A percentile compares a stretch with the other conserved stretches of the same genome.
These are phyloP conservation scores for Penicillium lividum DNA, from an alignment of 495 filamentous ascomycete genomes.

Conservation along the genomic window DNA sequence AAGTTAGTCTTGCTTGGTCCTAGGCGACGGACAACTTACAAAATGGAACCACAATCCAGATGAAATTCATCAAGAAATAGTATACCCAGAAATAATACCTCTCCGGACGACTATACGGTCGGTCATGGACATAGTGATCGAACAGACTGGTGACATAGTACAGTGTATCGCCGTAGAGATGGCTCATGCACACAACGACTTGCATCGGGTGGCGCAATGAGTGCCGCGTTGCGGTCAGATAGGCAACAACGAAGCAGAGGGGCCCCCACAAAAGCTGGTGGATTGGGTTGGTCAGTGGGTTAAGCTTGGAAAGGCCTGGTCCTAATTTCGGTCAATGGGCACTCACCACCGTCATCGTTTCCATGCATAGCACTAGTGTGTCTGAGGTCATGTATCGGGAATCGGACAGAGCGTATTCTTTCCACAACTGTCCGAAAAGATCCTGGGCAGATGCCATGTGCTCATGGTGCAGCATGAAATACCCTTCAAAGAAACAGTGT, in stretches of 20 bases:
- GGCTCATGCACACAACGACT: conserved; percentile 69
- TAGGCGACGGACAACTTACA: conserved; percentile 37
- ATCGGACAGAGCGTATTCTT: conserved; percentile 83
- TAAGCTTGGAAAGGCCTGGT: conserved; percentile 2
- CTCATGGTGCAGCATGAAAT: conserved; percentile 68
- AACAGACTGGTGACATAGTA: conserved; percentile 83
- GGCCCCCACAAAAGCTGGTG: conserved; percentile 72
- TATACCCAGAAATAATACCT: conserved; percentile 85
- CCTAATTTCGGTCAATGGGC: background rate
- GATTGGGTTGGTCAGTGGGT: conserved; percentile 13
- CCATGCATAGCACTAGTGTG: conserved; percentile 80
- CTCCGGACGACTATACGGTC: conserved; percentile 74
- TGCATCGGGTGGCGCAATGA: conserved; percentile 71
- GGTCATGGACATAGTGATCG: conserved; percentile 58
- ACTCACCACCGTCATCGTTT: conserved; percentile 76
- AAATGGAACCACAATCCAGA: conserved; percentile 79
- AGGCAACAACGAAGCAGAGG: conserved; percentile 68
- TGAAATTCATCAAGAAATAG: conserved; percentile 80
- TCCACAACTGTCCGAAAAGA: conserved; percentile 81
- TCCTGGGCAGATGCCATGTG: conserved; percentile 59
- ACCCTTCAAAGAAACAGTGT: conserved; percentile 86
- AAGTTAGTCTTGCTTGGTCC: conserved; percentile 7
- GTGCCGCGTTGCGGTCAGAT: conserved; percentile 58
- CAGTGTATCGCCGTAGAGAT: conserved; percentile 82
- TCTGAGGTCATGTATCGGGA: conserved; percentile 80